Base-by-base conservation (phyloP, 306 rosid species). In the Coriaria nepalensis region DNA sequence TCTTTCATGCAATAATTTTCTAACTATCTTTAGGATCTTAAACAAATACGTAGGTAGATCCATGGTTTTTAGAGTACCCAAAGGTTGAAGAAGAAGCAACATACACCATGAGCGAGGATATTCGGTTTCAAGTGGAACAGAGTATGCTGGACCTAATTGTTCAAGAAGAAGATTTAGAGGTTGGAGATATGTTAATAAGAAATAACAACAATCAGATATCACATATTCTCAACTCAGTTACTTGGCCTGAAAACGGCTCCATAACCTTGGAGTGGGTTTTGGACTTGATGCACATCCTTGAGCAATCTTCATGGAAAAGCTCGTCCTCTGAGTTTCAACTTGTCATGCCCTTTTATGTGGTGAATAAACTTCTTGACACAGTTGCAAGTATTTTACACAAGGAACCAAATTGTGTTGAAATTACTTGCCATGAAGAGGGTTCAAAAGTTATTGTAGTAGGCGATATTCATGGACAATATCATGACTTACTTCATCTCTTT, bases 331-430 rank as follows among this genome's bases (percentile, higher is more conserved):
- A 74, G 11, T 80, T 80, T 57, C 66, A 69, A 54, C 61, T 56
- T 10, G 50, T 74, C n/a, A 34, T 80, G 60, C 78, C 88, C 8
- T 10, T 79, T 50, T 14, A 46, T 47, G 66, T 81, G 63, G 90
- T 76, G 69, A 72, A 69, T 36, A 72, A 76, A 57, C 62, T 88
- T 56, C 65, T 51, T 2, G 69, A 64, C 47, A 64, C 61, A 53
- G 86, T 81, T 68, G 60, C 75, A 55, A 61, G 66, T 52, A 70
- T 88, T 63, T 59, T 88, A 14, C 46, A 70, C 52, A 56, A 61
- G 61, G 96, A 88, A 61, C 80, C 78, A 49, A 88, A 83, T 47
- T 88, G 83, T 68, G 81, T 88, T 66, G 71, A 76, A 67, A 77
- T 88, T 54, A 63, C 59, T 61, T 83, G 88, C 65, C 68, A 48